Evolutionary conservation across 768 basidiomycete species (phyloP), one percentile per base, ranked within the genome.

Genomic region (Boletus subcaerulescens): DNA sequence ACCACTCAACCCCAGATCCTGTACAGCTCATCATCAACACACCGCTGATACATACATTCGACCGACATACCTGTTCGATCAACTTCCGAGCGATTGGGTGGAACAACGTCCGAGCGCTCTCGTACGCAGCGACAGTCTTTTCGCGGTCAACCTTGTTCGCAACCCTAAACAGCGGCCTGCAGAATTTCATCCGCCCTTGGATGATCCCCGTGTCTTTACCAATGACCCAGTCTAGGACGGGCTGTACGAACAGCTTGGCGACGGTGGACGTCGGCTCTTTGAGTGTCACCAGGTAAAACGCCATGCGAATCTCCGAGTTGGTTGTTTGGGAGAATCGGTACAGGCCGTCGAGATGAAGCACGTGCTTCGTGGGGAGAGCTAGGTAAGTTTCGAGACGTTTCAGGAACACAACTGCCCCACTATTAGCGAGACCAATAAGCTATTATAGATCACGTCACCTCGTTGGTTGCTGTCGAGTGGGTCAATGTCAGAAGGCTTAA

Each of bases 151-250:
- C 76, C 56, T 68, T 70, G 60, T 66, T 61, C 32, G 71, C 63
- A 6, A 69, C 75, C 52, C 71, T 71, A 61, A 82, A 80, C 17
- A 74, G 57, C 3, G 80, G 77, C 47, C 81, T 61, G 63, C 81
- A 81, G 66, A 80, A 81, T 60, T 82, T 82, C 80, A 81, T 81
- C 53, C 80, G 71, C 8, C 80, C 80, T 49, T 78, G 78, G 39
- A 82, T 64, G 42, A 76, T 56, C 17, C 76, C 73, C 13, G 71
- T 72, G 40, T 73, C 71, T 17, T 60, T 67, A 11, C 77, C 80
- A 10, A 71, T 68, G 31, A 80, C 73, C 80, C 80, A 82, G 42
- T 74, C 68, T 0, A 74, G 72, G 3, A 78, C 80, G 1, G 65
- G 58, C n/a, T 61, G 60, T 6, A 70, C 70, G 41, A 68, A 74